These are phyloP conservation scores for Ceratopteris richardii DNA, from an alignment of 75 land plant species.

Conservation along the genomic window DNA sequence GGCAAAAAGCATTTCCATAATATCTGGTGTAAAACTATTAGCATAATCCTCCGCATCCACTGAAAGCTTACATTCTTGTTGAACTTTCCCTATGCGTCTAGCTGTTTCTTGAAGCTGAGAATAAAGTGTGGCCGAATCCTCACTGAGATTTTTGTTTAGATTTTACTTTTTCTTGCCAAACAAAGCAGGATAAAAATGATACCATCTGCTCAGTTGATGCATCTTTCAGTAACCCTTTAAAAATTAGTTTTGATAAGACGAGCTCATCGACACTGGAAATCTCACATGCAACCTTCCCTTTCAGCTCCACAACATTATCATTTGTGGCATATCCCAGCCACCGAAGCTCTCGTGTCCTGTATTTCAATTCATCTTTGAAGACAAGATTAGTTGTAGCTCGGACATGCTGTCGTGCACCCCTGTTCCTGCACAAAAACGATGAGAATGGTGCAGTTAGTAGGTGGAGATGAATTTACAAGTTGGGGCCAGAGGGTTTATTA, in stretches of 20 bases:
- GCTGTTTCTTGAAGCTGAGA: conserved; percentile 86
- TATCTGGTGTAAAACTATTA: too few relatives aligned
- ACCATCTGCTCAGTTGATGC: conserved; percentile 66
- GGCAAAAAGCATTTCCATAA: too few relatives aligned
- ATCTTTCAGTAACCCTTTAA: conserved; percentile 82
- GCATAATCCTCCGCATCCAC: too few relatives aligned
- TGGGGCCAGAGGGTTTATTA: too few relatives aligned
- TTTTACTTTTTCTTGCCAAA: conserved; percentile 94
- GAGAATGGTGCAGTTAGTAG: too few relatives aligned
- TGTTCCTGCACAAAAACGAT: too few relatives aligned
- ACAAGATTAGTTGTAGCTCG: conserved; percentile 76
- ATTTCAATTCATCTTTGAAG: conserved; percentile 91
- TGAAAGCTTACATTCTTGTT: conserved; percentile 96
- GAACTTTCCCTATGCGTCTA: conserved; percentile 73
- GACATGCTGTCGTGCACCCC: conserved; percentile 56
- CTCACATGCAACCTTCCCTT: conserved; percentile 96
- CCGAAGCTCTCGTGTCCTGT: conserved; percentile 79
- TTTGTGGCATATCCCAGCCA: conserved; percentile 84
- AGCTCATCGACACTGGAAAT: conserved; percentile 92
- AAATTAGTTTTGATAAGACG: conserved; percentile 80
- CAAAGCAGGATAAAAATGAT: conserved; percentile 98
- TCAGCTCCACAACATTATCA: conserved; percentile 92
- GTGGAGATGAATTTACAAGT: too few relatives aligned
- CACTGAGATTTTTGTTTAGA: conserved; percentile 59
- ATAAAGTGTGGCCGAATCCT: conserved; percentile 66